phyloP scores from a whole-genome alignment of 2,329 filamentous ascomycete genomes.

The Hymenoscyphus fructigenus region DNA sequence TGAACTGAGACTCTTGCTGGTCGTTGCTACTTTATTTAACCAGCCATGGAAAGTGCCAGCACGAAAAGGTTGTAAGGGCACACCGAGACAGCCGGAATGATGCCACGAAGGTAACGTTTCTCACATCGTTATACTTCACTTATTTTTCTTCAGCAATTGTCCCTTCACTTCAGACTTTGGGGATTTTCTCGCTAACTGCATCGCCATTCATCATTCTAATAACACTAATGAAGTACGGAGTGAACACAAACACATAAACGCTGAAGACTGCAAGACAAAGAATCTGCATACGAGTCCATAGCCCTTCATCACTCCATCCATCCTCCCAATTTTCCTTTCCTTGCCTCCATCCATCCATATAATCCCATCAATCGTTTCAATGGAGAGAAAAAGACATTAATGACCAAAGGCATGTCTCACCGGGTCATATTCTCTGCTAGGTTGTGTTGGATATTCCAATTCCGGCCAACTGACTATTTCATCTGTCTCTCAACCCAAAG shows the following conservation, averaged over 20 bases:
- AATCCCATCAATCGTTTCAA: conserved; percentile 2
- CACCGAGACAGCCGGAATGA: too few relatives aligned
- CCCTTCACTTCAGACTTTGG: neutral
- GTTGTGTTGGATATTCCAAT: conserved; percentile 3
- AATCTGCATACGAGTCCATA: conserved; percentile 10
- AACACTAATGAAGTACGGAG: conserved; percentile 1
- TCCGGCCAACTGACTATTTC: conserved; percentile 2
- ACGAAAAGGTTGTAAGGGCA: too few relatives aligned
- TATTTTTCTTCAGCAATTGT: neutral
- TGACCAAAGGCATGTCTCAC: conserved; percentile 1
- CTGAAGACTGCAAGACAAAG: neutral
- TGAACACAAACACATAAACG: conserved; percentile 1
- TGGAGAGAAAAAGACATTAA: neutral
- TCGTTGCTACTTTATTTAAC: too few relatives aligned
- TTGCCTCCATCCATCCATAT: neutral
- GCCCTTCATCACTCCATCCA: neutral
- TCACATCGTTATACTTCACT: too few relatives aligned
- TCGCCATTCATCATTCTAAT: conserved; percentile 8
- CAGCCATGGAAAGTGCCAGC: too few relatives aligned
- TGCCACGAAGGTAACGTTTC: too few relatives aligned
- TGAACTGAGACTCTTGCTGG: too few relatives aligned
- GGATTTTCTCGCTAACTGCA: neutral
- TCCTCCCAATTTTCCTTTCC: neutral
- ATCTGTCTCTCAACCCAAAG: conserved; percentile 1
- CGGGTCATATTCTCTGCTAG: neutral